Conservation (phyloP, 495 filamentous ascomycete species). For the Tirmania nivea region DNA sequence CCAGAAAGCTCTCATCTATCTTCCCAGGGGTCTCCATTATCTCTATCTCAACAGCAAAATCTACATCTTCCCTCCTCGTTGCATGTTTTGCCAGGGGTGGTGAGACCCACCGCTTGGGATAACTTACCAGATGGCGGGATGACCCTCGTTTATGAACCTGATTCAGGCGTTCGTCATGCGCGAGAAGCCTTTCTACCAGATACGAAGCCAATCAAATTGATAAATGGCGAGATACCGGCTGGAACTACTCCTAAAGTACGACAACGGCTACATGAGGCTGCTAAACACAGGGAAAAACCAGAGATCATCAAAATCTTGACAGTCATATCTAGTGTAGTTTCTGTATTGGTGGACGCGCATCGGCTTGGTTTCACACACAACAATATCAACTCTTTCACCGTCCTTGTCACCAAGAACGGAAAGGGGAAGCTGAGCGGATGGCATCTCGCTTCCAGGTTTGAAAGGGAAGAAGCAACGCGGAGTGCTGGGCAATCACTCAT, state of each 20-base stretch:
- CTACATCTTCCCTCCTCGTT: not conserved
- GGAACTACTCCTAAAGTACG: not conserved
- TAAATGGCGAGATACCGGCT: not conserved
- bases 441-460: constrained; percentile 18
- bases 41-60: not conserved
- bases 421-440: constrained; percentile 19
- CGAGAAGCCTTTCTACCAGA: constrained; percentile 17
- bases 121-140: constrained; percentile 19
- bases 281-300: constrained; percentile 17
- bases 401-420: constrained; percentile 7
- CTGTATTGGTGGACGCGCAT: constrained; percentile 15
- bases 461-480: constrained; percentile 16
- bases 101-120: constrained; percentile 18
- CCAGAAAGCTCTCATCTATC: constrained; percentile 4
- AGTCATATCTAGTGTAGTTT: constrained; percentile 18
- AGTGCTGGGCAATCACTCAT: constrained; percentile 14
- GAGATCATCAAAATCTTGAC: constrained; percentile 18
- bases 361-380: constrained; percentile 17
- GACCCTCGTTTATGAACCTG: constrained; percentile 14
- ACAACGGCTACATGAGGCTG: constrained; percentile 4
- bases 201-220: constrained; percentile 1
- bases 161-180: constrained; percentile 10
- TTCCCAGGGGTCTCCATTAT: not conserved
- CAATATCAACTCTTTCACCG: constrained; percentile 17
- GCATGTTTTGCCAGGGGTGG: constrained; percentile 7